Conservation (phyloP, 192 early-diverging fungal genomes). For the Haplosporangium gracile region DNA sequence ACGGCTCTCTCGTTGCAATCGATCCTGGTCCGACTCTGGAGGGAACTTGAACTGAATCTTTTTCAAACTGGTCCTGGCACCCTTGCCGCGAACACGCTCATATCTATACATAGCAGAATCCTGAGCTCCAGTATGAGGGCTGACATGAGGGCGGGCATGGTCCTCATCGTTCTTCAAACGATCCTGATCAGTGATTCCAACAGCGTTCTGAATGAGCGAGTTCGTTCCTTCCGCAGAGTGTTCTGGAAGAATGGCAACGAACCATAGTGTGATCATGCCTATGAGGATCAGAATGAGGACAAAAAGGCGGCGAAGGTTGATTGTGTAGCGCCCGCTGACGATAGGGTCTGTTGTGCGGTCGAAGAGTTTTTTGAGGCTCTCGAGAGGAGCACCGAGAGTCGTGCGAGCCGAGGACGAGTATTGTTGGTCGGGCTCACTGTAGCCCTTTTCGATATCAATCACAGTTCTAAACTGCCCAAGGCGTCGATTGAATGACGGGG, state of each 20-base stretch:
- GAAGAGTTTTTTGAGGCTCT: slow-evolving; percentile 25
- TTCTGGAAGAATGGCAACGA: neutral
- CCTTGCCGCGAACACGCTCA: slow-evolving; percentile 43
- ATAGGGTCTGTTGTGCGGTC: slow-evolving; percentile 29
- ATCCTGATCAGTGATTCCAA: neutral
- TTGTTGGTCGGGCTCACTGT: too few relatives aligned
- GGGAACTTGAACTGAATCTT: slow-evolving; percentile 47
- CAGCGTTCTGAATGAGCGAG: slow-evolving; percentile 1
- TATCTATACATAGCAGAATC: slow-evolving; percentile 16
- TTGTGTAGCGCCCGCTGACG: slow-evolving; percentile 46
- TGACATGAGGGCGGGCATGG: neutral
- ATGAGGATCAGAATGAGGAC: slow-evolving; percentile 32
- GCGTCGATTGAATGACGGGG: too few relatives aligned
- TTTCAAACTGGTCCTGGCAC: slow-evolving; percentile 16
- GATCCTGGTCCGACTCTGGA: slow-evolving; percentile 22
- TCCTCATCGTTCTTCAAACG: neutral
- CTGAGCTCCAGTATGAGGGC: neutral
- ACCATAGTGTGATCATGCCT: slow-evolving; percentile 21
- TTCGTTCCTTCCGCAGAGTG: neutral
- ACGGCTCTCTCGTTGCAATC: slow-evolving; percentile 41
- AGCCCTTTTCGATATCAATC: too few relatives aligned
- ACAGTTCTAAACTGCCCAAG: too few relatives aligned
- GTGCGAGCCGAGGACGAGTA: too few relatives aligned
- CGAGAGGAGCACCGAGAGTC: slow-evolving; percentile 11
- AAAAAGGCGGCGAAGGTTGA: slow-evolving; percentile 45